phyloP scores from a whole-genome alignment of 495 filamentous ascomycete genomes.

The Xylaria intraflava region DNA sequence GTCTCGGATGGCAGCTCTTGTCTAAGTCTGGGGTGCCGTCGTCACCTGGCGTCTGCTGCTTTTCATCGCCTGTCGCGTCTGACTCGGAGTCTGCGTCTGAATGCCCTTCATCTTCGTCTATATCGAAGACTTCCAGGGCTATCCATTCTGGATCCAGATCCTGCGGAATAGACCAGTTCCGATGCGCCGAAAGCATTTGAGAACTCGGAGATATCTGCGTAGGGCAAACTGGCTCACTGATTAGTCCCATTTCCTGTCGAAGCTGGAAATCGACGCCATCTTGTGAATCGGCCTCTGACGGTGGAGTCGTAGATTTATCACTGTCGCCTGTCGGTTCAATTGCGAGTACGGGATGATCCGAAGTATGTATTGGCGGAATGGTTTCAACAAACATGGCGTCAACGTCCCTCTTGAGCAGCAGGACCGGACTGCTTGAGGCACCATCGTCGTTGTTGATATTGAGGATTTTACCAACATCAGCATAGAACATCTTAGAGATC shows the following conservation, averaged over 20 bases:
- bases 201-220: not conserved
- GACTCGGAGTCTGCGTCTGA: slow-evolving; percentile 2
- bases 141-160: slow-evolving; percentile 93
- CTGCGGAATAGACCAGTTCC: slow-evolving; percentile 60
- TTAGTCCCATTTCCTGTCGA: slow-evolving; percentile 36
- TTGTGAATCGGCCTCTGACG: slow-evolving; percentile 36
- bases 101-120: slow-evolving; percentile 44
- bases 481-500: slow-evolving; percentile 95
- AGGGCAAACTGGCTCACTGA: not conserved
- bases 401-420: slow-evolving; percentile 79
- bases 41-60: slow-evolving; percentile 24
- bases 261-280: slow-evolving; percentile 65
- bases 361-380: not conserved
- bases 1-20: slow-evolving; percentile 10
- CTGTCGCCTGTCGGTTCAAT: slow-evolving; percentile 15
- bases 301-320: slow-evolving; percentile 1
- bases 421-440: slow-evolving; percentile 75
- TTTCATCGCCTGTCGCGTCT: slow-evolving; percentile 24
- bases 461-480: slow-evolving; percentile 88
- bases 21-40: slow-evolving; percentile 14
- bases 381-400: slow-evolving; percentile 64
- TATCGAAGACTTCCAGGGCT: slow-evolving; percentile 79
- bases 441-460: slow-evolving; percentile 73
- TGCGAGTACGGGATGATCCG: not conserved
- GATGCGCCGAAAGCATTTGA: not conserved